Conservation (phyloP, 257 asterid species). For the Penstemon eatonii region DNA sequence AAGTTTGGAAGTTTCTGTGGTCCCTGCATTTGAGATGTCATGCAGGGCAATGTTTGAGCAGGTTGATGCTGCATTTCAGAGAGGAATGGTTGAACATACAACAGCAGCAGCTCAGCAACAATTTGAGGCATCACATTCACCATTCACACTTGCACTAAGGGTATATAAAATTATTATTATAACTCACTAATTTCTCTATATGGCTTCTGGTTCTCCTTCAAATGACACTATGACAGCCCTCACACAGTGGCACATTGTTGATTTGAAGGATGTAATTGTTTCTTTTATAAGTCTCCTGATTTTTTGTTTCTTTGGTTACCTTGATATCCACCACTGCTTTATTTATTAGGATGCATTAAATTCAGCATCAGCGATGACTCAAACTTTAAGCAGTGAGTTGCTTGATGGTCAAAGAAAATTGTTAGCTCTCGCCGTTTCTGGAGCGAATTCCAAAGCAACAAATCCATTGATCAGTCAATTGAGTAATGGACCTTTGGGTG, state of each 20-base stretch:
- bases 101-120: conserved; percentile 71
- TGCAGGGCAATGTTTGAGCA: conserved; percentile 96
- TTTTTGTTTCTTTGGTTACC: background rate
- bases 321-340: background rate
- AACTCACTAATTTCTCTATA: background rate
- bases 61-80: conserved; percentile 85
- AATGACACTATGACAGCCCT: background rate
- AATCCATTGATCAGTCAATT: conserved; percentile 67
- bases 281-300: background rate
- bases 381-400: conserved; percentile 76
- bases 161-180: conserved; percentile 34
- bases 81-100: conserved; percentile 79
- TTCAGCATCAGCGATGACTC: conserved; percentile 83
- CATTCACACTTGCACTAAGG: conserved; percentile 77
- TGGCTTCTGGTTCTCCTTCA: background rate
- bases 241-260: background rate
- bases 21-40: conserved; percentile 94
- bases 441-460: conserved; percentile 65
- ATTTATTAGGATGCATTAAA: conserved; percentile 73
- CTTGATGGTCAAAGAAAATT: conserved; percentile 88
- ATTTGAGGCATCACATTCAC: conserved; percentile 76
- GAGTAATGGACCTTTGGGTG: conserved; percentile 80
- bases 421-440: conserved; percentile 60
- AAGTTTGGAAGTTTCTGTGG: conserved; percentile 74
- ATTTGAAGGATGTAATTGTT: background rate